A percentile compares a stretch with the other conserved stretches of the same genome.
Evolutionary conservation across 2,329 filamentous ascomycete species (phyloP).

Genomic region (Fusarium sp.): DNA sequence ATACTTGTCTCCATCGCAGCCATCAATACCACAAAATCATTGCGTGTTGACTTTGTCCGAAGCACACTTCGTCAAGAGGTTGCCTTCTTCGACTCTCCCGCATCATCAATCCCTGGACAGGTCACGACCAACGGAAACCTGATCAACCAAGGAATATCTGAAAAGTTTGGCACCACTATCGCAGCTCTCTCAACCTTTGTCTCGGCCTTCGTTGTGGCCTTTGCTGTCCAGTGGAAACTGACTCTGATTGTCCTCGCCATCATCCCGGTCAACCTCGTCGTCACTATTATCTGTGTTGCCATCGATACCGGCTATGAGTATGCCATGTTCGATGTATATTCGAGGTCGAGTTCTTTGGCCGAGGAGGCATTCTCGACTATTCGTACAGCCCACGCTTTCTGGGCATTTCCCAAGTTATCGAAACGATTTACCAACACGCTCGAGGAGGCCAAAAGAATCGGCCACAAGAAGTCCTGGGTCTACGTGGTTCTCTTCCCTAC

Average conservation of each 20-base stretch:
- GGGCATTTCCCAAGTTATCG: constrained; percentile 60
- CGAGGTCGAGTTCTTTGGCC: constrained; percentile 59
- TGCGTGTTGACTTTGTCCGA: constrained; percentile 57
- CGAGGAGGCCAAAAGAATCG: constrained; percentile 56
- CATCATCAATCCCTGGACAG: constrained; percentile 60
- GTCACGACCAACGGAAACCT: constrained; percentile 64
- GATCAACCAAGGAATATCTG: constrained; percentile 60
- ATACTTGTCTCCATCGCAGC: constrained; percentile 55
- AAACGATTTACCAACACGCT: constrained; percentile 59
- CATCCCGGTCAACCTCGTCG: constrained; percentile 59
- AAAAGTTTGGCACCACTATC: constrained; percentile 60
- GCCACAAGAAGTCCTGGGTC: constrained; percentile 59
- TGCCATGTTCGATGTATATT: constrained; percentile 60
- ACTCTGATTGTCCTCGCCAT: constrained; percentile 61
- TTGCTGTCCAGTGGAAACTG: constrained; percentile 58
- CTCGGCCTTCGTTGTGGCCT: constrained; percentile 58
- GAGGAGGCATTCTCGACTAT: constrained; percentile 65
- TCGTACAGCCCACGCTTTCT: constrained; percentile 65
- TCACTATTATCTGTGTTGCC: constrained; percentile 55
- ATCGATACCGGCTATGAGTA: constrained; percentile 60
- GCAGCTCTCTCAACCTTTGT: constrained; percentile 58
- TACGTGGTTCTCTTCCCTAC: constrained; percentile 60
- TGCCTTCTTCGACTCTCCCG: constrained; percentile 65
- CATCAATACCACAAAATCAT: constrained; percentile 54
- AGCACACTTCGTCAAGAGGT: constrained; percentile 64